Base-by-base conservation (phyloP, 805 yeast species). In the Wickerhamomyces chambardii region DNA sequence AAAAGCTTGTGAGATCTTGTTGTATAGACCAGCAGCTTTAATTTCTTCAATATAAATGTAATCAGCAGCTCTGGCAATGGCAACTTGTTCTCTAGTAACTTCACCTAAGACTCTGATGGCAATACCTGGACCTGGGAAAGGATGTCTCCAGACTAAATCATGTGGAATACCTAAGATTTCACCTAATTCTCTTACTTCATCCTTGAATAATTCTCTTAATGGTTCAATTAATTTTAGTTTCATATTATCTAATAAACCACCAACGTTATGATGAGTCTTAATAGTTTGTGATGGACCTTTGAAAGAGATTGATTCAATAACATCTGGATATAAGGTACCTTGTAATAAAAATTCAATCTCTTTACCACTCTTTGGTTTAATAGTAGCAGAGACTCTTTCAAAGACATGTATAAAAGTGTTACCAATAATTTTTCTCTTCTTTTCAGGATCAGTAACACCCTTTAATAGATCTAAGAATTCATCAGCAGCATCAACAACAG, bases 71-170 rank as follows among this genome's bases (percentile, higher is more conserved):
- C 97, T 83, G 31, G 97, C 98, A 57, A 92, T 92, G 56, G 78
- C 90, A 38, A 92, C 92, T 68, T 92, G 98, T 46, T 70, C 78
- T 48, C 77, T 83, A 40, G 96, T 84, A 44, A 92, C 97, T 68
- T 90, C 97, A 50, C 99, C 99, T 33, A 92, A 70, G 37, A 92
- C 94, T 66, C 99, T 82, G 61, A 92, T 92, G 50, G 97, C 99
- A 58, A 92, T 84, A 70, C 99, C 99, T 60, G 99, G 99, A 59
- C 99, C 99, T 53, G 99, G 99, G 95, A 92, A 92, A 38, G 99
- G 99, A 61, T 92, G 99, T 73, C 99, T 85, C 97, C 97, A 90
- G 48, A 92, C 97, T 50, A 92, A 74, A 51, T 92, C 97, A 56
- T 85, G 92, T 26, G 97, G 94, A 51, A 92, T 90, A 34, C 95